phyloP scores from a whole-genome alignment of 225 moss, liverwort and hornwort genomes.

The Polytrichum formosum region DNA sequence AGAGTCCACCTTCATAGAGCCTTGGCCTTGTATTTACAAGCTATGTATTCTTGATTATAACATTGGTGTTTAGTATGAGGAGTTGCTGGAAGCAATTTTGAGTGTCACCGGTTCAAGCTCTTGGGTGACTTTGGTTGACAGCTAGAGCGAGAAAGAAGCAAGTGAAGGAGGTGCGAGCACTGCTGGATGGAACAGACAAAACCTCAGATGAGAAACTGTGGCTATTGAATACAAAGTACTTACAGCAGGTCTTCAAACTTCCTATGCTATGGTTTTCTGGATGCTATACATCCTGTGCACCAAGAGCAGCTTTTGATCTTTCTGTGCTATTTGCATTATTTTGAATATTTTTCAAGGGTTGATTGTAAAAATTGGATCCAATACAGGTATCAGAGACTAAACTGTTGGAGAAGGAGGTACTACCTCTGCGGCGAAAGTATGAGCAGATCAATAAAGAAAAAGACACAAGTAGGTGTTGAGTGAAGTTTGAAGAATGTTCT shows the following conservation, averaged over 20 bases:
- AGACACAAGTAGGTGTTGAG: conserved; percentile 71
- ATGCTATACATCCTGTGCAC: no score
- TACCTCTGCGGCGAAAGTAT: conserved; percentile 75
- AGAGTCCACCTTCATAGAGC: no score
- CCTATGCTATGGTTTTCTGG: background rate
- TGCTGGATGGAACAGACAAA: conserved; percentile 81
- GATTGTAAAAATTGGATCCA: background rate
- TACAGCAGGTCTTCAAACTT: conserved; percentile 67
- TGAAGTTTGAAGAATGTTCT: background rate
- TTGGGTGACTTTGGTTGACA: conserved; percentile 21
- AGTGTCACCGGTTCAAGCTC: no score
- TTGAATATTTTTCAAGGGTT: no score
- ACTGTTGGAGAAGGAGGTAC: conserved; percentile 74
- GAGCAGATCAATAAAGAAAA: conserved; percentile 97
- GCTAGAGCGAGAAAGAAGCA: conserved; percentile 81
- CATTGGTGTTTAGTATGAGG: no score
- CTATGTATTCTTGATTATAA: no score
- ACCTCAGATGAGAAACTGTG: conserved; percentile 85
- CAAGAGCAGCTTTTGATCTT: no score
- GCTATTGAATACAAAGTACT: conserved; percentile 75
- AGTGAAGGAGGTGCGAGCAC: conserved; percentile 70
- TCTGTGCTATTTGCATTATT: no score
- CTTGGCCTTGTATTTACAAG: no score
- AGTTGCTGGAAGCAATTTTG: no score
- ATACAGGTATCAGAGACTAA: conserved; percentile 80